phyloP scores from a whole-genome alignment of 2,329 filamentous ascomycete genomes.

The Talaromyces funiculosus region DNA sequence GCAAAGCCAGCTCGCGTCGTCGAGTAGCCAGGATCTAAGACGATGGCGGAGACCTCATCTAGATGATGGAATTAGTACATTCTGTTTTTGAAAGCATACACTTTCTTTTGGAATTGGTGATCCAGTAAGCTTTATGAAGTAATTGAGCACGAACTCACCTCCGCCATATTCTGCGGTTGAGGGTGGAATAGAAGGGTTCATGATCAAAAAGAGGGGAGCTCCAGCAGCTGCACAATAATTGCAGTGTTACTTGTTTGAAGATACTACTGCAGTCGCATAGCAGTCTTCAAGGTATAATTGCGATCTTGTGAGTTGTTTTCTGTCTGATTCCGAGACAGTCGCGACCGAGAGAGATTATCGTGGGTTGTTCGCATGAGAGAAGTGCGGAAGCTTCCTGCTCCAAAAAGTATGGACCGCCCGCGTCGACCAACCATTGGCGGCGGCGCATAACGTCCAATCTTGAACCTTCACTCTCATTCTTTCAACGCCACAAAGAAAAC shows the following conservation, averaged over 20 bases:
- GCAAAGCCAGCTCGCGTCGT: slow-evolving; percentile 91
- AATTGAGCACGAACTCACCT: slow-evolving; percentile 32
- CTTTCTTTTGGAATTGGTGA: not conserved
- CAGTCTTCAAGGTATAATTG: not conserved
- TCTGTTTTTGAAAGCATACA: no score
- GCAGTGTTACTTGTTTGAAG: not conserved
- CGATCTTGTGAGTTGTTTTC: not conserved
- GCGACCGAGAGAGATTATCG: not conserved
- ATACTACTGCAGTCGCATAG: slow-evolving; percentile 3
- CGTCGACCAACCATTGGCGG: slow-evolving; percentile 2
- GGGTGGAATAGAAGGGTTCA: slow-evolving; percentile 42
- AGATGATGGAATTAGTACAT: slow-evolving; percentile 6
- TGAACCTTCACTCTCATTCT: not conserved
- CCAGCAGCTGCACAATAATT: not conserved
- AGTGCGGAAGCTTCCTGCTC: not conserved
- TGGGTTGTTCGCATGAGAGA: slow-evolving; percentile 2
- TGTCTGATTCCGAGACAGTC: not conserved
- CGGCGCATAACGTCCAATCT: not conserved
- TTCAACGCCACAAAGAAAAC: not conserved
- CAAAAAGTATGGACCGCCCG: not conserved
- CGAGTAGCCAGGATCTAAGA: slow-evolving; percentile 91
- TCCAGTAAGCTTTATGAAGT: not conserved
- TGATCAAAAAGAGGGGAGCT: slow-evolving; percentile 17
- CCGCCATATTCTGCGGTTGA: slow-evolving; percentile 46
- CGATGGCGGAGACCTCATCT: slow-evolving; percentile 97